Base-by-base conservation (phyloP, 1,284 basidiomycete genomes). In the Dichomitus squalens region DNA sequence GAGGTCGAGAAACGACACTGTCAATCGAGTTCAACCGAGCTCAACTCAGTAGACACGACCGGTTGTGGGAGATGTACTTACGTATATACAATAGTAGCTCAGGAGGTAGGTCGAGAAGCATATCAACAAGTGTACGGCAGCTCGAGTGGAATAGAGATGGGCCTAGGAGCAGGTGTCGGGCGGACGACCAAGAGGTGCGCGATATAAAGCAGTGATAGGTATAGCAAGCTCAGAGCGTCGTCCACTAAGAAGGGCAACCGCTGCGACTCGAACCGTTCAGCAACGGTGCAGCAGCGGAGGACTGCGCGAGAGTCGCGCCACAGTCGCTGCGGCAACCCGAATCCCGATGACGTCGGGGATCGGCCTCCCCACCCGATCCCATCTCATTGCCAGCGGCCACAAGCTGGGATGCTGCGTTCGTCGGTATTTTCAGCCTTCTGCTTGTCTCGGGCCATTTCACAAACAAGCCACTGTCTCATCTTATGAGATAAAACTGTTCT, bases 1-100 rank as follows among this genome's bases (percentile, higher is more conserved):
- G 7, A 90, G 70, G 70, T 90, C 88, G 49, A 90, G 76, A 68
- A 81, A 90, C 2, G 85, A 83, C 41, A 88, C 87, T 88, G 62
- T 12, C 0, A n/a, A n/a, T 25, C 3, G 20, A 27, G 46, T 12
- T 14, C 27, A 9, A 25, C 52, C 18, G 3, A n/a, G n/a, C n/a
- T n/a, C n/a, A n/a, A 25, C 9, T 12, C n/a, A 12, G 7, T 3
- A 3, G 14, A 31, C 29, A 2, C 48, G 43, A 36, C 33, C 29
- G 29, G n/a, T 11, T 6, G 11, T 6, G 11, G 6, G 43, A 27
- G 18, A 29, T 25, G 21, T 49, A 75, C 80, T 57, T 63, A 86
- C 86, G 72, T 36, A 88, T 86, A 63, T 84, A 73, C 39, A 89
- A 75, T 36, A 83, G 61, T 35, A 82, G 72, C 70, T 88, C 87